Conservation (phyloP, 1,284 basidiomycete genomes). For the Boletus sp. region DNA sequence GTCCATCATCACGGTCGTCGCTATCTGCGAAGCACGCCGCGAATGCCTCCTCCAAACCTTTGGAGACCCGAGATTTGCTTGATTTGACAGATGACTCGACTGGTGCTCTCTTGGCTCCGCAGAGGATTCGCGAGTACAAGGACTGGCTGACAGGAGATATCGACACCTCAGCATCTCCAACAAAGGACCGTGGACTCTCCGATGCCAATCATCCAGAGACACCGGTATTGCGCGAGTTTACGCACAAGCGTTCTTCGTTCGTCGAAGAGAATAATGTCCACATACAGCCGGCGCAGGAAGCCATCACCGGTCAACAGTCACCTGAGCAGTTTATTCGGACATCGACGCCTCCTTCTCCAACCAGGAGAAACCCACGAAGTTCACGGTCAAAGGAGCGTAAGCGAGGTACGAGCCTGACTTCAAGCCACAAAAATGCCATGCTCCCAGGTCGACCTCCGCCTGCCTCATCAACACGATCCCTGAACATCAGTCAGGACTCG, state of each 20-base stretch:
- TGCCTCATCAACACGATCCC: constrained; percentile 5
- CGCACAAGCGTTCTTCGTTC: constrained; percentile 65
- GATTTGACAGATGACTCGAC: constrained; percentile 16
- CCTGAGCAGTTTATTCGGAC: constrained; percentile 19
- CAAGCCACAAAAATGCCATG: constrained; percentile 11
- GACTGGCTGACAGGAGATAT: constrained; percentile 75
- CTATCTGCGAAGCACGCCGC: constrained; percentile 19
- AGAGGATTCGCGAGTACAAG: constrained; percentile 32
- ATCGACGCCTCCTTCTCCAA: constrained; percentile 25
- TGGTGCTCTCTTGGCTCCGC: constrained; percentile 10
- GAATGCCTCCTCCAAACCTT: constrained; percentile 17
- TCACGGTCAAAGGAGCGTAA: constrained; percentile 29
- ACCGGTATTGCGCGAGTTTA: constrained; percentile 60
- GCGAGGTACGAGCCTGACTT: constrained; percentile 6
- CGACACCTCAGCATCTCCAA: constrained; percentile 28
- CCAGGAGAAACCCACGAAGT: constrained; percentile 25
- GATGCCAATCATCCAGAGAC: constrained; percentile 24
- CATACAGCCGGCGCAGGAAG: constrained; percentile 45
- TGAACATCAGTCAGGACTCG: constrained; percentile 13
- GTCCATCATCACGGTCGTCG: constrained; percentile 28
- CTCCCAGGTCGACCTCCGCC: constrained; percentile 17
- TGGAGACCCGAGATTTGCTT: constrained; percentile 20
- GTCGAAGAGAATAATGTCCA: constrained; percentile 50
- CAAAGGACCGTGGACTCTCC: constrained; percentile 19
- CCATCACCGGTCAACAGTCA: constrained; percentile 41